Percentiles rank a stretch among this genome's conserved stretches.
Evolutionary conservation across 2,329 filamentous ascomycete species (phyloP).

Genomic region (Pseudocercospora fuligena): DNA sequence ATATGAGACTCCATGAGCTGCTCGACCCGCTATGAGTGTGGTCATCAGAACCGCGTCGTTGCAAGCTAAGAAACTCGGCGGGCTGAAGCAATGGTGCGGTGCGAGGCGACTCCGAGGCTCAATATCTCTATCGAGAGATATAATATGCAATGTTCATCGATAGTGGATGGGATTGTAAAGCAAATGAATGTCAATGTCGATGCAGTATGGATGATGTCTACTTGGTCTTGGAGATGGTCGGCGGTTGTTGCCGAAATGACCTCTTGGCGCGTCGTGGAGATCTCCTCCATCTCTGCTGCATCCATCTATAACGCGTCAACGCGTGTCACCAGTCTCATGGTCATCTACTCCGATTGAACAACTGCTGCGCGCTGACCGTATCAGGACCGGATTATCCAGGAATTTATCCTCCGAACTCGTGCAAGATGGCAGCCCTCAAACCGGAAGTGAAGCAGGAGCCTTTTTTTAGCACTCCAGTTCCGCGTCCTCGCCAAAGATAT

Average conservation of each 20-base stretch:
- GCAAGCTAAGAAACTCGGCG: neutral
- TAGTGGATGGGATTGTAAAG: neutral
- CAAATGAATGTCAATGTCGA: neutral
- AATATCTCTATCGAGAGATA: neutral
- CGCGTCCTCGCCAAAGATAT: no score
- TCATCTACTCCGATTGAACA: no score
- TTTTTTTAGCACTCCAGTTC: no score
- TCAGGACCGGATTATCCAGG: no score
- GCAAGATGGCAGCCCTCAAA: no score
- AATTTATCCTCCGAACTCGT: no score
- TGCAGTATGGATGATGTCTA: neutral
- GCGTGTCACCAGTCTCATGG: no score
- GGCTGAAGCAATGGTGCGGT: neutral
- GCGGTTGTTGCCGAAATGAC: neutral
- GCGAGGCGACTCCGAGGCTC: neutral
- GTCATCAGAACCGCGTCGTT: neutral
- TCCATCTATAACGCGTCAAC: no score
- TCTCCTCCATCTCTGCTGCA: neutral
- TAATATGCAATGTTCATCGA: neutral
- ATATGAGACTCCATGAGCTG: neutral
- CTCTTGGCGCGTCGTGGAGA: neutral
- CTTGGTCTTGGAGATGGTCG: neutral
- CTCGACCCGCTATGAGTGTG: neutral
- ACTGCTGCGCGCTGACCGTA: no score
- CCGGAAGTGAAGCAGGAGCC: no score